Percentiles rank a stretch among this genome's conserved stretches.
Conservation (phyloP, 1,139 yeast genomes). For the Yamadazyma triangularis region DNA sequence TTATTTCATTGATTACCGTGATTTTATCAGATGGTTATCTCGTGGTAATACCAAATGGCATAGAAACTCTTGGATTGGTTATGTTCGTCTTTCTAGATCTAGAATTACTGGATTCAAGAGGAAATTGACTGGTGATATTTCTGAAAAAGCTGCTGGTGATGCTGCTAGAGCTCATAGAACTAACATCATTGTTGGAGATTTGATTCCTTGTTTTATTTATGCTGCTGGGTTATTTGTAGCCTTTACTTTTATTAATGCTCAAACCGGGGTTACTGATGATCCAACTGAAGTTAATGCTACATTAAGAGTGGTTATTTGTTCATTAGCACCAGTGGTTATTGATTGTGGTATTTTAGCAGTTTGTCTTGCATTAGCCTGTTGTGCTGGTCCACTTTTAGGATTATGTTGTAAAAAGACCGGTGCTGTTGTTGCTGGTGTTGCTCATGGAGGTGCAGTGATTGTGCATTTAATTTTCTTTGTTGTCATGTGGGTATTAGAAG, state of each 20-base stretch:
- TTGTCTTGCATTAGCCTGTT: constrained; percentile 81
- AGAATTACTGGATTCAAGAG: constrained; percentile 98
- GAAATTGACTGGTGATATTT: constrained; percentile 78
- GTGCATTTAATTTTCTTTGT: constrained; percentile 83
- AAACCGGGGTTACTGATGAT: constrained; percentile 77
- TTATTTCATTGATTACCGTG: constrained; percentile 97
- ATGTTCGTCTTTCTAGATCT: constrained; percentile 91
- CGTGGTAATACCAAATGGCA: constrained; percentile 99
- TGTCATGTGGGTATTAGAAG: constrained; percentile 96
- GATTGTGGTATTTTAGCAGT: constrained; percentile 80
- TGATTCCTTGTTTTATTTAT: constrained; percentile 76
- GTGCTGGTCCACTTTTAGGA: constrained; percentile 94
- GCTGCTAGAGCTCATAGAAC: constrained; percentile 91
- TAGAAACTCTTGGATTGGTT: constrained; percentile 99
- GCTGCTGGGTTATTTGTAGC: constrained; percentile 92
- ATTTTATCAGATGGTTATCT: constrained; percentile 95
- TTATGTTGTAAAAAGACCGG: constrained; percentile 98
- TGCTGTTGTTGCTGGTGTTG: constrained; percentile 93
- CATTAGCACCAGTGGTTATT: constrained; percentile 87
- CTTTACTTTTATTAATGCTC: constrained; percentile 90
- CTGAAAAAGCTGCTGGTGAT: constrained; percentile 95
- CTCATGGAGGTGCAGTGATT: constrained; percentile 91
- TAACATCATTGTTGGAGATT: constrained; percentile 81
- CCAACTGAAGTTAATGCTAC: constrained; percentile 63
- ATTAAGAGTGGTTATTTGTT: constrained; percentile 80